Evolutionary conservation across 371 early-diverging fungal species (phyloP).

Genomic region (Haplosporangium sp.): DNA sequence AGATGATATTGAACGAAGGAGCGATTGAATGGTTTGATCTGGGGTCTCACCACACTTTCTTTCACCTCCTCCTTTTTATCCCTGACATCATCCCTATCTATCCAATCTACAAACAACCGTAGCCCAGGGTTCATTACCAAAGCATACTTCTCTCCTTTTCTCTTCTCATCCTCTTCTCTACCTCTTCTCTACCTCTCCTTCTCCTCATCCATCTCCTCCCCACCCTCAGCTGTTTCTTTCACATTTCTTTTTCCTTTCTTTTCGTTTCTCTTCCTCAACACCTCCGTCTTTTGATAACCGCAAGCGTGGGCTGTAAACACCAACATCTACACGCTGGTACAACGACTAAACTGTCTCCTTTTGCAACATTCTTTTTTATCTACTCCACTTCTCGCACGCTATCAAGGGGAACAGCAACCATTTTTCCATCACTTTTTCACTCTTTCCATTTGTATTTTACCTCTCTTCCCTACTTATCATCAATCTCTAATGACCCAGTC

Average conservation of each 20-base stretch:
- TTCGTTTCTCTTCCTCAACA: slow-evolving; percentile 2
- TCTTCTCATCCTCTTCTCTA: background rate
- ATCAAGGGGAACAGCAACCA: background rate
- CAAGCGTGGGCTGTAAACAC: background rate
- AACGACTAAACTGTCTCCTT: too few relatives aligned
- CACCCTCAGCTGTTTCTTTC: background rate
- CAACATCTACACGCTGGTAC: too few relatives aligned
- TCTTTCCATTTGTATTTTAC: background rate
- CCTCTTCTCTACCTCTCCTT: background rate
- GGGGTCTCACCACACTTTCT: too few relatives aligned
- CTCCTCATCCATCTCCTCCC: background rate
- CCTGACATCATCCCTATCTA: too few relatives aligned
- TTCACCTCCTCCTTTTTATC: too few relatives aligned
- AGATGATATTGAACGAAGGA: too few relatives aligned
- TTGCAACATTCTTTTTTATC: background rate
- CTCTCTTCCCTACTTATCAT: background rate
- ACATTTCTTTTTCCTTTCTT: too few relatives aligned
- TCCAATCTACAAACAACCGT: background rate
- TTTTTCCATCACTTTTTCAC: background rate
- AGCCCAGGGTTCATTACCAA: background rate
- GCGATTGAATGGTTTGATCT: too few relatives aligned
- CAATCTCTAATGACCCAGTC: background rate
- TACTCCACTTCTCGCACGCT: background rate
- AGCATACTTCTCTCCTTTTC: background rate
- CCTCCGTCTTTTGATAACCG: slow-evolving; percentile 1